Base-by-base conservation (phyloP, 192 early-diverging fungal genomes). In the Gamsiella multidivaricata region DNA sequence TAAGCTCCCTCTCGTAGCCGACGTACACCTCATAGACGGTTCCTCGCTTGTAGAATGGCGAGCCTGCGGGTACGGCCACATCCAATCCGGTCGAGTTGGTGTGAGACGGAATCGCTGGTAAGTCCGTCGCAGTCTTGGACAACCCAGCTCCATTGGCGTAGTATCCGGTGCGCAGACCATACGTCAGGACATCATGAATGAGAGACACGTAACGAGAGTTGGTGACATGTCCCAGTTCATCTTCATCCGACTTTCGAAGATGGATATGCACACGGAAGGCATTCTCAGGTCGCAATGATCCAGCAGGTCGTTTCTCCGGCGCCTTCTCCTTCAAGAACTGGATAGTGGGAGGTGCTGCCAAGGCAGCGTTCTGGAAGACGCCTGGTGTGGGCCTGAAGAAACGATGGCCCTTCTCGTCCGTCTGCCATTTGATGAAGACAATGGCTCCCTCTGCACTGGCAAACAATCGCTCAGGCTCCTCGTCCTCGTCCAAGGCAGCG, bases 141-240 rank as follows among this genome's bases (percentile, higher is more conserved):
- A 23, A 17, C 4, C 74, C 74, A 11, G 59, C 29, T 3, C 74
- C 74, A 52, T 68, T 78, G n/a, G 65, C 49, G 34, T 78, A 78
- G 39, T 78, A 78, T 53, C 79, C 79, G 4, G 55, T 51, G 7
- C 65, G 55, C 28, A 71, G 58, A 20, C 79, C 79, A 54, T 60
- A 73, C 3, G 79, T 73, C 55, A 81, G 42, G 2, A 74, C 70
- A 49, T 81, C 80, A 31, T 81, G 80, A 14, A 72, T 63, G 23
- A 74, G 65, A 2, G 59, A 42, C 1, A 58, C 59, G 49, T 81
- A 81, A 2, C 72, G 55, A 15, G 80, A 72, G 45, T 81, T 81
- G 43, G 80, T 81, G 9, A 81, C 69, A 58, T 81, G 80, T 29
- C 70, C 80, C 37, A 81, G 32, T 20, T 57, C 46, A 12, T 81